Conservation (phyloP, 202 grass and related monocot genomes). For the Panicum virgatum region DNA sequence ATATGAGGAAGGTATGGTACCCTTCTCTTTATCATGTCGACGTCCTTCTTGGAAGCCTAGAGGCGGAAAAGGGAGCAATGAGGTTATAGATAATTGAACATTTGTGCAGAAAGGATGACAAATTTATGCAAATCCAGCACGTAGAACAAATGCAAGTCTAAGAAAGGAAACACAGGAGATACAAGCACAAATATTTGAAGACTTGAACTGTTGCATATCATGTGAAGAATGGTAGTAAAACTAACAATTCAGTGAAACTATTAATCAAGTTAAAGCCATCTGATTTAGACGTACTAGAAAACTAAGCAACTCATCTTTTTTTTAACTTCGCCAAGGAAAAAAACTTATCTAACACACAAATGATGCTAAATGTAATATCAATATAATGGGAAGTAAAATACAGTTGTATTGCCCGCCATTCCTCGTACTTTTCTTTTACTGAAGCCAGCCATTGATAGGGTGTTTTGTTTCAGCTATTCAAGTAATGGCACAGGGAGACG, state of each 20-base stretch:
- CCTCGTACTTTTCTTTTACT: too few relatives aligned
- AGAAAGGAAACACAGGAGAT: not conserved
- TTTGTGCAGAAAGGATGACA: too few relatives aligned
- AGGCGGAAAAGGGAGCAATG: not conserved
- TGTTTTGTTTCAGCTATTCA: too few relatives aligned
- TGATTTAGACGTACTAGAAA: too few relatives aligned
- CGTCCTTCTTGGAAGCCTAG: not conserved
- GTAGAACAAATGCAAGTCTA: not conserved
- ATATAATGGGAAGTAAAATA: too few relatives aligned
- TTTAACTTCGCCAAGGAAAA: too few relatives aligned
- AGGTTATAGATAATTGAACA: not conserved
- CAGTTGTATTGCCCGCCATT: too few relatives aligned
- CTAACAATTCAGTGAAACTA: not conserved
- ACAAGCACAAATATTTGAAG: not conserved
- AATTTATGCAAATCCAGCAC: not conserved
- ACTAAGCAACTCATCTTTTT: too few relatives aligned
- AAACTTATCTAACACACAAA: too few relatives aligned
- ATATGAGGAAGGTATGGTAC: not conserved
- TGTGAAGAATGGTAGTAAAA: not conserved
- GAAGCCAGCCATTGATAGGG: too few relatives aligned
- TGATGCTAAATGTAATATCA: too few relatives aligned
- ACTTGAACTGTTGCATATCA: not conserved
- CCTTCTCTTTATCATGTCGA: not conserved
- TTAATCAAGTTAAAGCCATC: too few relatives aligned
- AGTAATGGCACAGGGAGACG: not conserved